phyloP scores from a whole-genome alignment of 192 early-diverging fungal genomes.

The Gaertneriomyces semiglobifer region DNA sequence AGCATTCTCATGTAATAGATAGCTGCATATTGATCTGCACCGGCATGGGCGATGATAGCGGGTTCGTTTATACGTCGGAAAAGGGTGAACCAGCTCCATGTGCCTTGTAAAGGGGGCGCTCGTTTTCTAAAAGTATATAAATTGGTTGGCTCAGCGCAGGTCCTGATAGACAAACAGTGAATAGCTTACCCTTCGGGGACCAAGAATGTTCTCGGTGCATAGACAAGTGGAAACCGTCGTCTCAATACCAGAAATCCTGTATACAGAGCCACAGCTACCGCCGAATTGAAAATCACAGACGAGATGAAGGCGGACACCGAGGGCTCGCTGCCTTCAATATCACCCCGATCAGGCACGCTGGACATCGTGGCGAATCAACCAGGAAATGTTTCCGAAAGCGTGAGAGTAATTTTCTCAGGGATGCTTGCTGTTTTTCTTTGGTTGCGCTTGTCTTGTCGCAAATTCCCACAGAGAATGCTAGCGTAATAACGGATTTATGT shows the following conservation, averaged over 20 bases:
- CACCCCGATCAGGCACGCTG: too few relatives aligned
- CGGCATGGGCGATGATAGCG: conserved; percentile 3
- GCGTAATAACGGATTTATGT: too few relatives aligned
- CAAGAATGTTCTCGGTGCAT: conserved; percentile 25
- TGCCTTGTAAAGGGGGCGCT: conserved; percentile 10
- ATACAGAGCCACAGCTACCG: conserved; percentile 11
- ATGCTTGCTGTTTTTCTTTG: too few relatives aligned
- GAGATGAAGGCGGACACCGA: conserved; percentile 22
- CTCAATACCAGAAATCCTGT: conserved; percentile 13
- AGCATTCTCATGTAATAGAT: conserved; percentile 22
- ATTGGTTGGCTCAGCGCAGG: neutral
- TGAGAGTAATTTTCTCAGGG: too few relatives aligned
- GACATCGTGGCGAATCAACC: too few relatives aligned
- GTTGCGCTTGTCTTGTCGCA: too few relatives aligned
- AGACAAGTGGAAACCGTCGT: conserved; percentile 14
- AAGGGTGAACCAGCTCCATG: conserved; percentile 12
- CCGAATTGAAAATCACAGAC: conserved; percentile 4
- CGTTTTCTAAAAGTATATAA: neutral
- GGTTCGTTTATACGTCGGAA: conserved; percentile 11
- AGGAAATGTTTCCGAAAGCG: too few relatives aligned
- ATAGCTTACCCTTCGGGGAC: conserved; percentile 19
- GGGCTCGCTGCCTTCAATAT: neutral
- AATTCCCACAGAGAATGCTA: too few relatives aligned
- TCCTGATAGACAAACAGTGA: neutral
- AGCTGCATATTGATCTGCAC: conserved; percentile 19